Conservation (phyloP, 2,329 filamentous ascomycete genomes). For the Colletotrichum phormii region DNA sequence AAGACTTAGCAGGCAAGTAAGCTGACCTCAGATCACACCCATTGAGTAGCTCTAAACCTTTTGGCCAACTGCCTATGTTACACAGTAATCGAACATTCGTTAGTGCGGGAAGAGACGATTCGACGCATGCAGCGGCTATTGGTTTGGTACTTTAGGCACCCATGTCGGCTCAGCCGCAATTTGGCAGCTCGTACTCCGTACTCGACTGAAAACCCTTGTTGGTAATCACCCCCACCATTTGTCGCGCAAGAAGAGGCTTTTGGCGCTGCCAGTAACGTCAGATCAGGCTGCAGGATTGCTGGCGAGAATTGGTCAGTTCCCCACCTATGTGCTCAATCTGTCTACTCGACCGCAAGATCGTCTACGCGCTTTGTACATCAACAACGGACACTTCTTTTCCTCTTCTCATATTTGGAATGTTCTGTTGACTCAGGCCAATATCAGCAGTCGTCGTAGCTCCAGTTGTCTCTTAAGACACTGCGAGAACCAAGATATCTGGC, state of each 20-base stretch:
- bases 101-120: neutral
- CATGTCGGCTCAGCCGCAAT: neutral
- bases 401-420: accelerated
- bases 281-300: neutral
- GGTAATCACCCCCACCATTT: neutral
- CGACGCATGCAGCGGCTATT: neutral
- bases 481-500: neutral
- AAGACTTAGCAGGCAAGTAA: neutral
- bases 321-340: neutral
- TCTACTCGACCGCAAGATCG: neutral
- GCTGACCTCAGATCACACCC: neutral
- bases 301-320: neutral
- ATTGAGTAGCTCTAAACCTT: neutral
- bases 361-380: too few relatives aligned
- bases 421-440: neutral
- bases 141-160: neutral
- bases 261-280: neutral
- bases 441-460: neutral
- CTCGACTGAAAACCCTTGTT: neutral
- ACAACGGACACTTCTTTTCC: neutral
- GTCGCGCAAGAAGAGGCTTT: neutral
- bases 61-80: too few relatives aligned
- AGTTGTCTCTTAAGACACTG: neutral
- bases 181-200: neutral
- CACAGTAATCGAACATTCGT: too few relatives aligned